A percentile compares a stretch with the other conserved stretches of the same genome.
These are phyloP conservation scores for Phellinidium pouzarii DNA, from an alignment of 1,284 basidiomycete species.

Conservation along the genomic window DNA sequence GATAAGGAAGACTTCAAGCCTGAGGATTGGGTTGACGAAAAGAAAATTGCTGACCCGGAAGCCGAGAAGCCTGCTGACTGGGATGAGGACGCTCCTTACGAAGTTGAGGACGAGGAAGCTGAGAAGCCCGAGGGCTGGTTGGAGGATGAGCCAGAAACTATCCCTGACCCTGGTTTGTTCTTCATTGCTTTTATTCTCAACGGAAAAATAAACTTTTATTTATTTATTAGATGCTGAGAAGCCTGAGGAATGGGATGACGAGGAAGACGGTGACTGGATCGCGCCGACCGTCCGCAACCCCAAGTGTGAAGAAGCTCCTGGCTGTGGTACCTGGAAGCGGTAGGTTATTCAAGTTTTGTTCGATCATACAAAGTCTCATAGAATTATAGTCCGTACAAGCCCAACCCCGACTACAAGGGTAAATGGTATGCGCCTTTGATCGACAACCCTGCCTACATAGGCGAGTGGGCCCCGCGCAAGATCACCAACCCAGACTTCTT, in stretches of 20 bases:
- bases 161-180: conserved; percentile 78
- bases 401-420: conserved; percentile 92
- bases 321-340: conserved; percentile 91
- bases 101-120: conserved; percentile 85
- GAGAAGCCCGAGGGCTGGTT: conserved; percentile 94
- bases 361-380: conserved; percentile 16
- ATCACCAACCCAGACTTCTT: conserved; percentile 92
- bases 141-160: conserved; percentile 74
- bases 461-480: conserved; percentile 88
- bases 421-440: conserved; percentile 93
- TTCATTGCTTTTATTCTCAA: not conserved
- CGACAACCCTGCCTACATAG: conserved; percentile 97
- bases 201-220: not conserved
- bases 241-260: conserved; percentile 99
- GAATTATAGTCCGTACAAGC: conserved; percentile 63
- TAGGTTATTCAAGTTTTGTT: conserved; percentile 27
- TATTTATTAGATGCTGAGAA: conserved; percentile 72
- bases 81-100: conserved; percentile 92
- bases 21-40: conserved; percentile 86
- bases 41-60: conserved; percentile 79
- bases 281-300: conserved; percentile 86
- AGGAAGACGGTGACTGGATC: conserved; percentile 99
- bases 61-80: conserved; percentile 91
- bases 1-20: conserved; percentile 92
- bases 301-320: conserved; percentile 82